Evolutionary conservation across 1,139 yeast genomes (phyloP).

Genomic region (Sugiyamaella pinicola): DNA sequence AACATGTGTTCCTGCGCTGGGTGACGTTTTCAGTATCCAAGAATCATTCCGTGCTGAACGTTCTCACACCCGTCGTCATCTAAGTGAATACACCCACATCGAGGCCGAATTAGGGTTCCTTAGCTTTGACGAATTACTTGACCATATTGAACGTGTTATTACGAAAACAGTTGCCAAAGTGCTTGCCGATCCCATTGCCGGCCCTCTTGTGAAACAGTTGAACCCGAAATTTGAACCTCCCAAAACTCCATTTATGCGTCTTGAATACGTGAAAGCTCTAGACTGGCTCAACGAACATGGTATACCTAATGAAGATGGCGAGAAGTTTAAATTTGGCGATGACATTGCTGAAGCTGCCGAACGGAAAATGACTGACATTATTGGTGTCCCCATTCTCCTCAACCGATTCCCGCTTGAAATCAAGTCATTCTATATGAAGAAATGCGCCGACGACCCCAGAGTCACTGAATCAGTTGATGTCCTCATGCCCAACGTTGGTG

Average conservation of each 20-base stretch:
- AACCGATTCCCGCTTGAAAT: slow-evolving; percentile 95
- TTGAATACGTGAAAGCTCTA: slow-evolving; percentile 87
- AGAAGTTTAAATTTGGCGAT: slow-evolving; percentile 92
- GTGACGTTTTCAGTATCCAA: slow-evolving; percentile 96
- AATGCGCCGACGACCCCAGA: slow-evolving; percentile 83
- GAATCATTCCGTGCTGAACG: slow-evolving; percentile 99
- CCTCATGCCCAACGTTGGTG: slow-evolving; percentile 98
- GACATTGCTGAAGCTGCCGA: slow-evolving; percentile 99
- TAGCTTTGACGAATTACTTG: slow-evolving; percentile 79
- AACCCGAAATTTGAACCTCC: slow-evolving; percentile 92
- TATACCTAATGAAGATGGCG: slow-evolving; percentile 91
- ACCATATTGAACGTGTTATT: slow-evolving; percentile 80
- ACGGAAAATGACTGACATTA: slow-evolving; percentile 95
- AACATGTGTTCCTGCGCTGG: slow-evolving; percentile 93
- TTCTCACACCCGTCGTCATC: slow-evolving; percentile 97
- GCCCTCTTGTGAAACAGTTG: slow-evolving; percentile 84
- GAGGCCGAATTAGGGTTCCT: slow-evolving; percentile 92
- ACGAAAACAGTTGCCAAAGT: slow-evolving; percentile 71
- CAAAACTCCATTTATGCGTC: slow-evolving; percentile 80
- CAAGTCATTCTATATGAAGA: slow-evolving; percentile 97
- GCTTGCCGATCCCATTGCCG: slow-evolving; percentile 86
- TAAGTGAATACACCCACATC: slow-evolving; percentile 94
- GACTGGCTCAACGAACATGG: slow-evolving; percentile 97
- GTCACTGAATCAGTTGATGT: slow-evolving; percentile 98
- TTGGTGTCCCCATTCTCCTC: slow-evolving; percentile 88